A percentile compares a stretch with the other conserved stretches of the same genome.
These are phyloP conservation scores for Penicillium sp. DNA, from an alignment of 2,329 filamentous ascomycete species.

Conservation along the genomic window DNA sequence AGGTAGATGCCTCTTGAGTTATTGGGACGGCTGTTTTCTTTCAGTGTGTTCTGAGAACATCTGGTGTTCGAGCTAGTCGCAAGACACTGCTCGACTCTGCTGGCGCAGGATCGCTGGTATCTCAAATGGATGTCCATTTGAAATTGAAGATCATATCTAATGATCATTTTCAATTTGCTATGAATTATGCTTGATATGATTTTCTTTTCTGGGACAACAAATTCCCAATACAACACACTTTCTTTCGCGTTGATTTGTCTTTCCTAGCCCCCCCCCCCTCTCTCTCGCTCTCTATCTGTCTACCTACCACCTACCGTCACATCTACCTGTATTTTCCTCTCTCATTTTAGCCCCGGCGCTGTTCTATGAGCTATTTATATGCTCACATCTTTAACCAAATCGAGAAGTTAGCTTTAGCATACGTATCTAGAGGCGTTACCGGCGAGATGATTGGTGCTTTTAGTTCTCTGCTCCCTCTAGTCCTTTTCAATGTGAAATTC, in stretches of 20 bases:
- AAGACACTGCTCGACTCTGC: neutral
- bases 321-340: neutral
- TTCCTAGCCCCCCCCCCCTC: neutral
- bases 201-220: neutral
- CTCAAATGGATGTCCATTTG: neutral
- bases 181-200: slow-evolving; percentile 5
- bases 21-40: neutral
- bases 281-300: neutral
- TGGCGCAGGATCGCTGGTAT: slow-evolving; percentile 18
- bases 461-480: no score
- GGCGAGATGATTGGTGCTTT: neutral
- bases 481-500: neutral
- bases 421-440: neutral
- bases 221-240: neutral
- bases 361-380: neutral
- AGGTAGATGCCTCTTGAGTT: slow-evolving; percentile 25
- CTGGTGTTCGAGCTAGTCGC: neutral
- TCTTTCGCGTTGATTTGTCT: slow-evolving; percentile 1
- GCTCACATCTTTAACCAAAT: neutral
- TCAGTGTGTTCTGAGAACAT: slow-evolving; percentile 1
- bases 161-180: neutral
- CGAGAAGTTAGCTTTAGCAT: neutral
- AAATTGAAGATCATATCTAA: neutral
- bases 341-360: neutral
- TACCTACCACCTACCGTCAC: neutral